Conservation (phyloP, 2,329 filamentous ascomycete species). For the Pestalotiopsis sp. region DNA sequence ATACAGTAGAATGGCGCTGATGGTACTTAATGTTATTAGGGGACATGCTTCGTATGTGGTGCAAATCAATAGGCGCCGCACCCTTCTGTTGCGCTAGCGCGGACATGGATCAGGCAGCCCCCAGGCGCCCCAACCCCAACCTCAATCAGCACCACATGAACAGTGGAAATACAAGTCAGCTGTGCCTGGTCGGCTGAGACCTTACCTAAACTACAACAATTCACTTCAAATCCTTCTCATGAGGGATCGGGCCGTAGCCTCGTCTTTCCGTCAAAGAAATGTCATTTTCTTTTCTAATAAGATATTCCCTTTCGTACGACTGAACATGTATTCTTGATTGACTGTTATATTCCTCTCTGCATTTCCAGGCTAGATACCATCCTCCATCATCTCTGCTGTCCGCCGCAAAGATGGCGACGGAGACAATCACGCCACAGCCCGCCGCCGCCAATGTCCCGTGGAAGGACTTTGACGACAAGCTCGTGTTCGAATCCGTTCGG, state of each 20-base stretch:
- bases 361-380: background rate
- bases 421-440: conserved; percentile 11
- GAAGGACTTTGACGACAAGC: conserved; percentile 53
- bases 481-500: conserved; percentile 47
- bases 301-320: background rate
- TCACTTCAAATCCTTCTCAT: background rate
- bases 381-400: background rate
- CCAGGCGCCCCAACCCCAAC: background rate
- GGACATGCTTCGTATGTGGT: too few relatives aligned
- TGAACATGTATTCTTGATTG: background rate
- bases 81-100: background rate
- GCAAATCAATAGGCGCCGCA: background rate
- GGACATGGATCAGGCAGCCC: background rate
- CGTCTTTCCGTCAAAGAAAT: background rate
- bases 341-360: background rate
- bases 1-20: too few relatives aligned
- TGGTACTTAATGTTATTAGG: too few relatives aligned
- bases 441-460: conserved; percentile 35
- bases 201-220: background rate
- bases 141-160: background rate
- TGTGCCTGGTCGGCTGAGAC: background rate
- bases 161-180: background rate
- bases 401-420: background rate
- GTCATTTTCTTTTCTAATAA: background rate
- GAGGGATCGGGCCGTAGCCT: background rate